These are phyloP conservation scores for Sequoia sempervirens DNA, from an alignment of 75 land plant species.

Conservation along the genomic window DNA sequence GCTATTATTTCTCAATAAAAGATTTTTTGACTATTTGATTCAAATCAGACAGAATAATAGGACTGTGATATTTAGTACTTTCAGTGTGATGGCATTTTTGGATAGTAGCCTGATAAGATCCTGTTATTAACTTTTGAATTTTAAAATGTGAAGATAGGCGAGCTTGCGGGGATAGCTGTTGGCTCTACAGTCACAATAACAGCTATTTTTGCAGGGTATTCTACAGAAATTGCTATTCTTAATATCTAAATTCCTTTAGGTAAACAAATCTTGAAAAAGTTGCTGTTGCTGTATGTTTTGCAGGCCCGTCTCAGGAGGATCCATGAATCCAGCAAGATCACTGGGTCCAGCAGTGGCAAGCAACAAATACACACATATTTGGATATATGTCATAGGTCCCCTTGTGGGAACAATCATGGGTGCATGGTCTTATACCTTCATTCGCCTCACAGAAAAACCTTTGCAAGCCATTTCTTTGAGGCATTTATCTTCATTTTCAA, in stretches of 20 bases:
- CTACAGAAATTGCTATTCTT: neutral
- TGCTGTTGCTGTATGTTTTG: neutral
- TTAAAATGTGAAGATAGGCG: conserved; percentile 28
- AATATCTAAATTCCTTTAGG: neutral
- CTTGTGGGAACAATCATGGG: conserved; percentile 52
- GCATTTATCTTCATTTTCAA: neutral
- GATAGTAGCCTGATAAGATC: neutral
- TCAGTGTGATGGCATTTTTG: too few relatives aligned
- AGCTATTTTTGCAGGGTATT: conserved; percentile 71
- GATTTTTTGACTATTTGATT: too few relatives aligned
- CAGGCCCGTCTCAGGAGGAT: conserved; percentile 81
- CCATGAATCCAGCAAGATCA: conserved; percentile 82
- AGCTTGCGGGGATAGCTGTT: conserved; percentile 58
- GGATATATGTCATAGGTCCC: conserved; percentile 69
- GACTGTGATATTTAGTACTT: too few relatives aligned
- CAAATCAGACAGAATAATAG: too few relatives aligned
- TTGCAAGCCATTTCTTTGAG: conserved; percentile 35
- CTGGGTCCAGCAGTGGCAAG: conserved; percentile 71
- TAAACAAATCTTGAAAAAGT: neutral
- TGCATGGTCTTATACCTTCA: conserved; percentile 68
- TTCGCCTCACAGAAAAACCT: conserved; percentile 61
- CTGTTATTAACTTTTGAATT: neutral
- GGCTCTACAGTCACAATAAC: conserved; percentile 54
- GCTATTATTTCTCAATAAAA: neutral
- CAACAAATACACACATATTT: conserved; percentile 38